These are phyloP conservation scores for Raphanus raphanistrum DNA, from an alignment of 345 rosid genomes.

Conservation along the genomic window DNA sequence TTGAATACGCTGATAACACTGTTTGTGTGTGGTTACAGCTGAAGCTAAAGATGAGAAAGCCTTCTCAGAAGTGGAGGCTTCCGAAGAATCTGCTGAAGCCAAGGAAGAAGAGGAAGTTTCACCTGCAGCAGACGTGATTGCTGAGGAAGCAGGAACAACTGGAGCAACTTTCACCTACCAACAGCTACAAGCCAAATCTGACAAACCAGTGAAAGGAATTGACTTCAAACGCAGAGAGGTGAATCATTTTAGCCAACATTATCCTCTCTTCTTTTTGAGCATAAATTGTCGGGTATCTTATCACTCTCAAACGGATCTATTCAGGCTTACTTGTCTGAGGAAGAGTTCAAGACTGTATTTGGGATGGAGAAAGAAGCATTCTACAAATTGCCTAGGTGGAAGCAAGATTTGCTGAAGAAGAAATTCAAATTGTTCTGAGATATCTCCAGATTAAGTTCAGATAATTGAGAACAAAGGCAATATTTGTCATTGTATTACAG, in stretches of 20 bases:
- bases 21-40: conserved; percentile 29
- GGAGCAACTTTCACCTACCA: conserved; percentile 70
- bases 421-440: conserved; percentile 72
- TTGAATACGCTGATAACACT: neutral
- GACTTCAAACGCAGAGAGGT: conserved; percentile 98
- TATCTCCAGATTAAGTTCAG: neutral
- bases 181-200: conserved; percentile 81
- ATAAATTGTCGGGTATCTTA: conserved; percentile 7
- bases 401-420: conserved; percentile 92
- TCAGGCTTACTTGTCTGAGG: conserved; percentile 83
- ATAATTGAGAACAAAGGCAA: conserved; percentile 8
- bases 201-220: conserved; percentile 82
- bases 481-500: conserved; percentile 6
- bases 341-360: conserved; percentile 73
- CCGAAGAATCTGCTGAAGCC: conserved; percentile 47
- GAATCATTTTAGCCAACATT: neutral
- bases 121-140: conserved; percentile 30
- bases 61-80: too few relatives aligned
- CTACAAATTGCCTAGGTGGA: conserved; percentile 86
- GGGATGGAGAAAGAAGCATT: conserved; percentile 78
- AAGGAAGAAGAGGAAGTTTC: conserved; percentile 54
- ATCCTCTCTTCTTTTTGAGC: neutral
- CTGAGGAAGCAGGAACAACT: conserved; percentile 26
- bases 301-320: neutral
- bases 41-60: conserved; percentile 49